phyloP scores from a whole-genome alignment of 768 basidiomycete species.

The Polyporus arcularius region DNA sequence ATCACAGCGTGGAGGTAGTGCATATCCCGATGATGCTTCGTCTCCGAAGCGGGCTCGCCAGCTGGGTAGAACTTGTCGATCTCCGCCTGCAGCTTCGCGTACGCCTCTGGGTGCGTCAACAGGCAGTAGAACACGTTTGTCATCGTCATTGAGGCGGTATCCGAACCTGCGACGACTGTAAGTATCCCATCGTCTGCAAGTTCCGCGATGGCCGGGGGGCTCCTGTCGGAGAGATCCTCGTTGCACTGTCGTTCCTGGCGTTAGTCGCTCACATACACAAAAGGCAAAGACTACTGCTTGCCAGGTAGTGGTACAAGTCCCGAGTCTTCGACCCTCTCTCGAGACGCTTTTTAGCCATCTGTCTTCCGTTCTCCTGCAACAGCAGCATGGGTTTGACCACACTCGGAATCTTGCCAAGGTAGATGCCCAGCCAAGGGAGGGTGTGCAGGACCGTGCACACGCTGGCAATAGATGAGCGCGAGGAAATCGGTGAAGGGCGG shows the following conservation, averaged over 20 bases:
- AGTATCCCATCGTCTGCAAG: conserved; percentile 22
- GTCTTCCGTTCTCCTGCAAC: conserved; percentile 3
- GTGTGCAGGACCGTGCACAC: not conserved
- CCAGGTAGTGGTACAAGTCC: conserved; percentile 48
- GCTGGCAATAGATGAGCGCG: not conserved
- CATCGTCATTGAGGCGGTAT: conserved; percentile 30
- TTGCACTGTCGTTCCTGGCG: conserved; percentile 7
- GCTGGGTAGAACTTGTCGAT: conserved; percentile 26
- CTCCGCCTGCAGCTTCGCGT: conserved; percentile 23
- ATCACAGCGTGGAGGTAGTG: conserved; percentile 37
- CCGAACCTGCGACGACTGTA: conserved; percentile 32
- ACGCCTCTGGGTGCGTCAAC: conserved; percentile 25
- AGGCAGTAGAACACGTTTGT: conserved; percentile 28
- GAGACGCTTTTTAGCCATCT: not conserved
- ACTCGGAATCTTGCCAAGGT: conserved; percentile 1
- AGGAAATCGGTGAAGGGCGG: no score
- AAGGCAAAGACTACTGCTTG: conserved; percentile 12
- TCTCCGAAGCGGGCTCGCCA: conserved; percentile 23
- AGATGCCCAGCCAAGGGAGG: conserved; percentile 8
- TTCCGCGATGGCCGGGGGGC: conserved; percentile 3
- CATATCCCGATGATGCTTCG: conserved; percentile 24
- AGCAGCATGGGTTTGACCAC: not conserved
- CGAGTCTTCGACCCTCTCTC: conserved; percentile 21
- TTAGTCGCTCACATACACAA: no score
- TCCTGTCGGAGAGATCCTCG: conserved; percentile 12